Evolutionary conservation across 371 early-diverging fungal species (phyloP), one percentile per base, ranked within the genome.

Genomic region (Mortierella polycephala): DNA sequence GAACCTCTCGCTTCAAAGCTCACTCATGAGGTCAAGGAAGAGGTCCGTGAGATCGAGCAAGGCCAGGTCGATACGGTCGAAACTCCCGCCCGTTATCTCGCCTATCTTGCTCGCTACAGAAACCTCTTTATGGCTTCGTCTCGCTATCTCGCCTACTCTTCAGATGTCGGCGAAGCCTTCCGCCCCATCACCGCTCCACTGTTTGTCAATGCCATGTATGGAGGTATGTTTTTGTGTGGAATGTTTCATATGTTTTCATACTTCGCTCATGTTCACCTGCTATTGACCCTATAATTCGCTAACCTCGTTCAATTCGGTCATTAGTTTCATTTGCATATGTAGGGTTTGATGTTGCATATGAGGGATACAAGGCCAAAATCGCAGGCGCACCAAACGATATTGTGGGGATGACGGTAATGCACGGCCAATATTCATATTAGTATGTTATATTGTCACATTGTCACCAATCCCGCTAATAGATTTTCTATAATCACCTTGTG

Each of bases 141-240:
- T 20, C 85, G 91, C 40, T 88, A 90, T 66, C 82, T 92, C 53
- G 93, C 91, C 16, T 93, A 90, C 73, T 88, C 90, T 7, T 89
- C 88, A 14, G 92, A 93, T 65, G 86, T 93, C 23, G 94, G 94
- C 45, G 94, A 94, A 69, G 93, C 92, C 4, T 91, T 94, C 69
- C 85, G 94, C 37, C 94, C 94, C 18, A 84, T 92, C 46, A 88
- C 90, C 14, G 71, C 83, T n/a, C 86, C 85, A 5, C 9, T 62
- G 14, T 46, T 92, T 18, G 93, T 93, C 59, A 86, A 83, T 44
- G 85, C 88, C 51, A 88, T 91, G 23, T 92, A 91, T 67, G 90
- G 86, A 37, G 71, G 71, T 71, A 71, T 60, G 62, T 58, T 30
- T 44, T 7, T n/a, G 6, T 12, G 40, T 5, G 12, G 1, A 21